Base-by-base conservation (phyloP, 352 stramenopile species). In the Aphanomyces invadans region DNA sequence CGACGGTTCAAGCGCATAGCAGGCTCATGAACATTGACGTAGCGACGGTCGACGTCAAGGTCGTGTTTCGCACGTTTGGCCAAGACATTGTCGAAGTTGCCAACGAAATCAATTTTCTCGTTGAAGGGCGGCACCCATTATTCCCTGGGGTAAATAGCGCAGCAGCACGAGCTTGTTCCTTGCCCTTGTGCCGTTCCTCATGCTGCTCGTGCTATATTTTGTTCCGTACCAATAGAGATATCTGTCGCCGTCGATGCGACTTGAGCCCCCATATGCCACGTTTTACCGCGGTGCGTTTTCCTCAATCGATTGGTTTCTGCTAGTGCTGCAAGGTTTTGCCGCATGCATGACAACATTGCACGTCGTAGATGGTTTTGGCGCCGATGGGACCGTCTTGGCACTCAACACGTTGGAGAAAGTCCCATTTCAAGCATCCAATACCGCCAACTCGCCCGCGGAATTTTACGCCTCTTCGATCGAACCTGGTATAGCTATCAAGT, bases 11-110 rank as follows among this genome's bases (percentile, higher is more conserved):
- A n/a, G n/a, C n/a, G n/a, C n/a, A n/a, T n/a, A n/a, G n/a, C n/a
- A n/a, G n/a, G 12, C 17, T 51, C 15, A 31, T 26, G 21, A 61
- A 4, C 1, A 23, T 48, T 28, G 29, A 2, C 4, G 10, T 65
- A 65, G 45, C 28, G 7, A 55, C 52, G 21, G 29, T 70, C 11
- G 60, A 70, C 5, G n/a, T 65, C 15, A 53, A 45, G 15, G 26
- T 93, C 7, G 77, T 90, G 32, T 90, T 90, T 67, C 80, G 85
- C 25, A 94, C 83, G 2, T 92, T 94, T 70, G 85, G 85, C 1
- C 80, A 92, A 42, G 85, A 94, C 56, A 80, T 90, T 56, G 73
- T 78, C 0, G 78, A 91, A 48, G 82, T 92, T 29, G 80, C 79
- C 12, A 80, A 79, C 59, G 85, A 94, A 61, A 61, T 94, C 19